Conservation (phyloP, 2,329 filamentous ascomycete genomes). For the Leptodontidium sp. region DNA sequence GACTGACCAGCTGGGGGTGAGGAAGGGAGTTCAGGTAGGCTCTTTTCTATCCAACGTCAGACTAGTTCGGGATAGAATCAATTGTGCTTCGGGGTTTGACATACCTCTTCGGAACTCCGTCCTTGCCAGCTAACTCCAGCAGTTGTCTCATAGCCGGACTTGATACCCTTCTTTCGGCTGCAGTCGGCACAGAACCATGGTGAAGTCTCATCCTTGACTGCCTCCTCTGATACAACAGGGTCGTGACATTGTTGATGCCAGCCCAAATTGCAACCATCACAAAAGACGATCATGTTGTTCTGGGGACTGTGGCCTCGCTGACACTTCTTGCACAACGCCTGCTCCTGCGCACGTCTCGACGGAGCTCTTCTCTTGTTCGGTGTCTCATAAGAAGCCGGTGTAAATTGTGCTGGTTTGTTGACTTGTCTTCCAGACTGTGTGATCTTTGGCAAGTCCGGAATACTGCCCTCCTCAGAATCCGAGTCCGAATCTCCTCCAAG, state of each 20-base stretch:
- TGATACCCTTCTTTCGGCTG: conserved; percentile 55
- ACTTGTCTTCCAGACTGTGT: conserved; percentile 81
- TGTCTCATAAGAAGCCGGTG: conserved; percentile 61
- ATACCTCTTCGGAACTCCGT: conserved; percentile 52
- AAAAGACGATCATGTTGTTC: conserved; percentile 86
- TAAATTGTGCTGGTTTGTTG: conserved; percentile 69
- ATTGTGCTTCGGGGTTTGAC: conserved; percentile 24
- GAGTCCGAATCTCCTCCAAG: conserved; percentile 50
- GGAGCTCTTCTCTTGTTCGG: conserved; percentile 50
- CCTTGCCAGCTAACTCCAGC: conserved; percentile 43
- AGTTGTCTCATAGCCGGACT: conserved; percentile 46
- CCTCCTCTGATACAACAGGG: conserved; percentile 74
- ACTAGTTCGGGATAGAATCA: conserved; percentile 13
- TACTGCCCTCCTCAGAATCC: conserved; percentile 50
- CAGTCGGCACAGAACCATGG: conserved; percentile 78
- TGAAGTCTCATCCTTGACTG: conserved; percentile 70
- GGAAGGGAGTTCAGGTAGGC: conserved; percentile 69
- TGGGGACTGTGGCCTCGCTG: conserved; percentile 73
- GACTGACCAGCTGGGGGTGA: conserved; percentile 67
- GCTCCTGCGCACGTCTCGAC: conserved; percentile 66
- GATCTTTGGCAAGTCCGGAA: conserved; percentile 64
- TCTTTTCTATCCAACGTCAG: conserved; percentile 58
- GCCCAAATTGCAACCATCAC: conserved; percentile 79
- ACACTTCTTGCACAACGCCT: conserved; percentile 75
- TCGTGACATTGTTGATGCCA: conserved; percentile 88